Evolutionary conservation across 2,329 filamentous ascomycete species (phyloP), one percentile per base, ranked within the genome.

Genomic region (Lomentospora prolificans): DNA sequence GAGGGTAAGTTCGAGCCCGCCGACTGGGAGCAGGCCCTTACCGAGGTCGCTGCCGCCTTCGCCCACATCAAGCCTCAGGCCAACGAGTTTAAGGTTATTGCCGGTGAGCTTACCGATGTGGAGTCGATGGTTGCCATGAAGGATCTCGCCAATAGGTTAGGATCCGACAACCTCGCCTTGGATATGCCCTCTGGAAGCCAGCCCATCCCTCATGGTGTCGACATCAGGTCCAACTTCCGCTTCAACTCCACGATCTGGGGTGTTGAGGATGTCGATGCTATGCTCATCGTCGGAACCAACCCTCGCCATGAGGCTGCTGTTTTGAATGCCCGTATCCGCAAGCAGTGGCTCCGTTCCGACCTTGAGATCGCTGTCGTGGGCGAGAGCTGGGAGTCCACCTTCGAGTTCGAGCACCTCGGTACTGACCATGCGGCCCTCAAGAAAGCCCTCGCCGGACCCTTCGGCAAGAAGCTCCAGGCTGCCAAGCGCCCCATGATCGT

Each of bases 401-500:
- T 97, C 66, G 91, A 96, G 64, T 95, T 92, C 66, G 86, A 95
- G 72, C 89, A 96, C 67, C 82, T 97, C 41, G 94, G 94, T 62
- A 75, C 79, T 53, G 88, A 92, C 69, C 80, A 87, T 59, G 82
- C 82, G 30, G 83, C 90, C 57, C 77, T 99, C 31, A 96, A 97
- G 80, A 80, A 84, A 65, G 89, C 89, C 50, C 83, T 99, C 57
- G 77, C 87, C 53, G 92, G 94, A 41, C 77, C 85, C 30, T 99
- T 96, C 68, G 92, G 92, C 70, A 91, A 96, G 82, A 95, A 91
- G 75, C 84, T 99, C 55, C 81, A 87, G 65, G 75, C 81, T 54
- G 91, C 94, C 48, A 87, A 96, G 81, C 86, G 83, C 64, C 94
- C 94, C 54, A 96, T 99, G 90, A 96, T 99, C 66, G 86, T 99